Evolutionary conservation across 2,329 filamentous ascomycete genomes (phyloP), one percentile per base, ranked within the genome.

Genomic region (Boeremia exigua): DNA sequence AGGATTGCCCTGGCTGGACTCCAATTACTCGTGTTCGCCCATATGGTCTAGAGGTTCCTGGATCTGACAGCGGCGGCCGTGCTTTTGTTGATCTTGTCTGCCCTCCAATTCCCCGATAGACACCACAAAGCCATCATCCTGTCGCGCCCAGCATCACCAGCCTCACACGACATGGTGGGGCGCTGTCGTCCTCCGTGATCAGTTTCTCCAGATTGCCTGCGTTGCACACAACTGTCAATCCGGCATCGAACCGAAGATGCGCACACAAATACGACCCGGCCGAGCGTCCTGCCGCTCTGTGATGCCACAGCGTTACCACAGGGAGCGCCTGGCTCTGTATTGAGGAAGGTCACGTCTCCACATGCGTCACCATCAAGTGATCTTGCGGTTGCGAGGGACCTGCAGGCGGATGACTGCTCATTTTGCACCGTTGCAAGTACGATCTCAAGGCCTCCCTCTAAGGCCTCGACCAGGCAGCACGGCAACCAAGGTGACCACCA

Each of bases 211-310:
- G 47, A 51, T 56, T 36, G 42, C 19, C 28, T 44, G 32, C 14
- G 57, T 62, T 43, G 60, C 59, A 62, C 62, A 56, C 54, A 50
- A 59, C 50, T 53, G 39, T 57, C 44, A 44, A 47, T 50, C 48
- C 61, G 61, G 61, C 27, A 58, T 42, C 49, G 38, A 53, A 56
- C 60, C 62, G 60, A 65, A 54, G 27, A 17, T n/a, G 30, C 42
- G 48, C 25, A 49, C 57, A 59, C 44, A 58, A 45, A 49, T 39
- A 58, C 49, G 45, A 53, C 34, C 32, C 37, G 58, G 48, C 59
- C 43, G 56, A 53, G 56, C 59, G 46, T 53, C 51, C 40, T 57
- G 36, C 46, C 49, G 53, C 36, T 43, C 44, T 45, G 54, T 55
- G 54, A 48, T 39, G 40, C 53, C 58, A 46, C 48, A 53, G 44